These are phyloP conservation scores for Fusarium sp. DNA, from an alignment of 2,329 filamentous ascomycete genomes.

Conservation along the genomic window DNA sequence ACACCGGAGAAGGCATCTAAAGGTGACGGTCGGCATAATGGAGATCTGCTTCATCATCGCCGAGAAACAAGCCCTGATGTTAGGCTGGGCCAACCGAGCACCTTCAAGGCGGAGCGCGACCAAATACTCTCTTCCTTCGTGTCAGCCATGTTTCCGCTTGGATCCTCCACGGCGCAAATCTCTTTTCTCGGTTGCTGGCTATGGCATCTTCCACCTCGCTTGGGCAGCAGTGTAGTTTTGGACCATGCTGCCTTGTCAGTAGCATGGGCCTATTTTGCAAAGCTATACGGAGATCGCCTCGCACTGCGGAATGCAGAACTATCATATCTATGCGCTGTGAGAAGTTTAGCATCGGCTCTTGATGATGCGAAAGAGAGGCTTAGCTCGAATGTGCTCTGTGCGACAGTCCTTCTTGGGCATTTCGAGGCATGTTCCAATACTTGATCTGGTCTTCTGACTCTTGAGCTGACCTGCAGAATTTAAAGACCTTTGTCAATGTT, in stretches of 20 bases:
- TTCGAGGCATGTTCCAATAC: fast-evolving
- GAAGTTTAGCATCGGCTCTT: not conserved
- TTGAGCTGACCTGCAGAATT: fast-evolving
- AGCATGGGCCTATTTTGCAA: not conserved
- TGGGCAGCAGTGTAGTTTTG: not conserved
- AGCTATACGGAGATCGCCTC: not conserved
- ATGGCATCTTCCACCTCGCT: not conserved
- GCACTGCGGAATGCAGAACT: not conserved
- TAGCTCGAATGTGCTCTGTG: not conserved
- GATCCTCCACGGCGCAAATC: fast-evolving
- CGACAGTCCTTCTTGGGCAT: not conserved
- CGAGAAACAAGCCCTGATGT: fast-evolving
- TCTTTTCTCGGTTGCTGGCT: not conserved
- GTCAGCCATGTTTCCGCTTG: not conserved
- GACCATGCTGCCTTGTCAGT: not conserved
- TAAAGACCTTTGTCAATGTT: not conserved
- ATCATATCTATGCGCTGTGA: not conserved
- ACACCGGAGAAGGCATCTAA: fast-evolving
- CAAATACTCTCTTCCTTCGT: not conserved
- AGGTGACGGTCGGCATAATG: fast-evolving
- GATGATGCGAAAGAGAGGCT: not conserved
- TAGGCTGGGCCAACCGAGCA: fast-evolving
- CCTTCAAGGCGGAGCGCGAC: not conserved
- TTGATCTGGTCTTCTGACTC: fast-evolving
- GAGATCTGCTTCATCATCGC: fast-evolving